A percentile compares a stretch with the other conserved stretches of the same genome.
Conservation (phyloP, 208 protist genomes). For the Leishmania guyanensis region DNA sequence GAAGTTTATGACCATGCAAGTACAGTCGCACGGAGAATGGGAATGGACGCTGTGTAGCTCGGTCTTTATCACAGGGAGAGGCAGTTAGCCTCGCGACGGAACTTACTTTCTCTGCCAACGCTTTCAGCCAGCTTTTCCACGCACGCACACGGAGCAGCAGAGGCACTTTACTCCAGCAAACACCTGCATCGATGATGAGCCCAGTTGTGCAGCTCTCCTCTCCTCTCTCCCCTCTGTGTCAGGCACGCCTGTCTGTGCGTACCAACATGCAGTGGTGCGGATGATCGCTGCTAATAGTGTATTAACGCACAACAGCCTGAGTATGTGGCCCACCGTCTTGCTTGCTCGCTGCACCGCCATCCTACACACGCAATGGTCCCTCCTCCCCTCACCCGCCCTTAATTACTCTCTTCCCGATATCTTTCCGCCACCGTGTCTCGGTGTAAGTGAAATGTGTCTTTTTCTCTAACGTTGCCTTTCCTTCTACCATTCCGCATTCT, state of each 20-base stretch:
- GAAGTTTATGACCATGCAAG: not conserved
- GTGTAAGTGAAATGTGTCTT: not conserved
- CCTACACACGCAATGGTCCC: not conserved
- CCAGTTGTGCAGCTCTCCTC: not conserved
- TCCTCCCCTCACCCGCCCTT: too few relatives aligned
- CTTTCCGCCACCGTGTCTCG: not conserved
- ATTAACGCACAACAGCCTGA: not conserved
- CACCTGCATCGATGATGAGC: not conserved
- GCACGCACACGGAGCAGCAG: not conserved
- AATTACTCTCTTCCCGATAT: not conserved
- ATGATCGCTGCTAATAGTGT: not conserved
- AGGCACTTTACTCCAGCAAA: not conserved
- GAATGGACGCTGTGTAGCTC: not conserved
- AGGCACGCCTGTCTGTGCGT: not conserved
- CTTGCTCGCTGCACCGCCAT: not conserved
- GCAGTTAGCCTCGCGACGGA: not conserved
- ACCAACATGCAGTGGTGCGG: not conserved
- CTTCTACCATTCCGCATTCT: not conserved
- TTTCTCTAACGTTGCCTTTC: not conserved
- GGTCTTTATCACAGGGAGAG: not conserved
- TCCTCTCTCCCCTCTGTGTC: not conserved
- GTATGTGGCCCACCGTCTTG: not conserved
- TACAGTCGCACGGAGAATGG: not conserved
- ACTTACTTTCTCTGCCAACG: not conserved
- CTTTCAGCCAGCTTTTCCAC: not conserved